Base-by-base conservation (phyloP, 2,329 filamentous ascomycete genomes). In the Cercospora nicotianae region DNA sequence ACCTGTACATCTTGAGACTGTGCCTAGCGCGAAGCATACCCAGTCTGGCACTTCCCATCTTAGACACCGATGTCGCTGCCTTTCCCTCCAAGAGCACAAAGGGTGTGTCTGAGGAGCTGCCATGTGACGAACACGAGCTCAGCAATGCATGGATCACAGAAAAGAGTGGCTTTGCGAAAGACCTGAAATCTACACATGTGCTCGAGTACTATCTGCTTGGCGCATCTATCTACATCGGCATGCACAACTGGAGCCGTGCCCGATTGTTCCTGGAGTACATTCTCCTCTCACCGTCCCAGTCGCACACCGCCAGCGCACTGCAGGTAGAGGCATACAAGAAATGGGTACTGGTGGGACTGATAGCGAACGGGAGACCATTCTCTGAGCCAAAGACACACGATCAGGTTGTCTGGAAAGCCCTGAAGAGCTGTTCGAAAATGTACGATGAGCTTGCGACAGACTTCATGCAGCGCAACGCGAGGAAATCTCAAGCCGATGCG, bases 251-350 rank as follows among this genome's bases (percentile, higher is more conserved):
- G 70, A 76, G 75, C 57, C 79, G 82, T 63, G 82, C 83, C n/a
- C 77, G 78, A 39, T 75, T 82, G 12, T 82, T 83, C 67, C 75
- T 85, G 36, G 83, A 85, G 72, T 78, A 80, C 63, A 78, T 84
- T 48, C 76, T 96, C 39, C 87, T 89, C 3, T 89, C 89, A 66
- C 92, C 93, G 0, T 83, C 85, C 0, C 89, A 89, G 20, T 82
- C 84, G 33, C 84, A 87, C 39, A 83, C 88, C 12, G 94, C 90
- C 78, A 90, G 89, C 77, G 67, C 74, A 18, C 85, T 96, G 61
- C 95, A 95, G 90, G 84, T 91, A 3, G 93, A 97, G 72, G 92
- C 92, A 5, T 94, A 96, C 83, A 96, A 94, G 81, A 96, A 94
- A 79, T 97, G 93, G 91, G 77, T 96, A 8, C 81, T 99, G 16